Base-by-base conservation (phyloP, 805 yeast genomes). In the Yarrowia bubula region DNA sequence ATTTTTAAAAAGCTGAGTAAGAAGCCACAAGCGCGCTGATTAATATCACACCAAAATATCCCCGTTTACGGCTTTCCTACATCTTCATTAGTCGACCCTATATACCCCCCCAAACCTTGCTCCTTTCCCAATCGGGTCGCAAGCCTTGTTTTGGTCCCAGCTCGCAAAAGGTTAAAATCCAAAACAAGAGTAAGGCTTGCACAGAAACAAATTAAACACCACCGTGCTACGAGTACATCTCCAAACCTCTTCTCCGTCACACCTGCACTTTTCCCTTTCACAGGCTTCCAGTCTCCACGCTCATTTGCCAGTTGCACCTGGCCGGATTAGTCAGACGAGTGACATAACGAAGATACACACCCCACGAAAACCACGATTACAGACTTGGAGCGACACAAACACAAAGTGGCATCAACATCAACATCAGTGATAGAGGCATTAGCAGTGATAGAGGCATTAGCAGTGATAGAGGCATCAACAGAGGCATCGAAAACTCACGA, bases 61-160 rank as follows among this genome's bases (percentile, higher is more conserved):
- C 28, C 28, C 28, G 4, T 5, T 22, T 22, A 22, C 28, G 5
- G 3, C 28, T 22, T n/a, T 22, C 28, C 28, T 22, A 3, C 28
- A 22, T 22, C 28, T 5, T 6, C 42, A 8, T 15, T n/a, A n/a
- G n/a, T n/a, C n/a, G n/a, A n/a, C 42, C 42, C 42, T 38, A 14
- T 38, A 14, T 14, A n/a, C 53, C 11, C n/a, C 22, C 14, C 8
- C 35, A 37, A 53, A 55, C 61, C 61, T 55, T 55, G 41, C 47
- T 51, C 61, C 47, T 55, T 55, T 55, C 61, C 61, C 47, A 55
- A 55, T 55, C 47, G 46, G 61, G 61, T 41, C 46, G 38, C 38
- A 39, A 39, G 61, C 61, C 47, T 55, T 55, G 61, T 55, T 55
- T 55, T 55, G 46, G 61, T 55, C 61, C 61, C 61, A 55, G 42